Conservation (phyloP, 2,329 filamentous ascomycete genomes). For the Thermoascus crustaceus region DNA sequence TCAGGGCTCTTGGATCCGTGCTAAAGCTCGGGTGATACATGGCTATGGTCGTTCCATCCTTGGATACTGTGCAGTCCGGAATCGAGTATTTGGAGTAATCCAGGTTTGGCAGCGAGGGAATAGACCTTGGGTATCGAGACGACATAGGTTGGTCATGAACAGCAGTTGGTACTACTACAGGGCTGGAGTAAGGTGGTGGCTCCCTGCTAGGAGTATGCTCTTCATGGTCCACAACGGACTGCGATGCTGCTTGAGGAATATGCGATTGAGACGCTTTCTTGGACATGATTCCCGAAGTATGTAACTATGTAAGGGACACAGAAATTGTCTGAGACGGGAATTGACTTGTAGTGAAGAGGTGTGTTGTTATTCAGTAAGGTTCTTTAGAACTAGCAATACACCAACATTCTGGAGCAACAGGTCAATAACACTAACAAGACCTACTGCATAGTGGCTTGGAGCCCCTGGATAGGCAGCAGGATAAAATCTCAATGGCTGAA, state of each 20-base stretch:
- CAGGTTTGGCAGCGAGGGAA: conserved; percentile 12
- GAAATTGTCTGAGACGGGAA: no score
- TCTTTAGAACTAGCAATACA: no score
- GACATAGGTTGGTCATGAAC: background rate
- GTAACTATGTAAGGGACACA: no score
- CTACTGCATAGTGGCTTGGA: no score
- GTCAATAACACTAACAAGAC: no score
- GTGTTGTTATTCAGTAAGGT: no score
- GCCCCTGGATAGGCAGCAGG: no score
- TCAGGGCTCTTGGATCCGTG: conserved; percentile 14
- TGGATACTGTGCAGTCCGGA: conserved; percentile 15
- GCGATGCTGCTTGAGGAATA: background rate
- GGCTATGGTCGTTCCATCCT: conserved; percentile 17
- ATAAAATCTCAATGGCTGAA: no score
- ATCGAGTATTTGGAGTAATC: conserved; percentile 20
- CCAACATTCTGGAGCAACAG: no score
- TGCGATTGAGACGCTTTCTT: no score
- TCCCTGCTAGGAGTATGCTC: background rate
- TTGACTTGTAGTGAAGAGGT: no score
- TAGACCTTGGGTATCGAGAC: conserved; percentile 3
- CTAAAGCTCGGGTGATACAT: conserved; percentile 16
- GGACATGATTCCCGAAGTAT: no score
- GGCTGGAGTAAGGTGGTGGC: conserved; percentile 10
- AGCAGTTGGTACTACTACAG: background rate
- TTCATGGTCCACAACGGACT: background rate